Percentiles rank a stretch among this genome's conserved stretches.
phyloP scores from a whole-genome alignment of 139 green algal genomes.

The Axilococcus clingmanii region DNA sequence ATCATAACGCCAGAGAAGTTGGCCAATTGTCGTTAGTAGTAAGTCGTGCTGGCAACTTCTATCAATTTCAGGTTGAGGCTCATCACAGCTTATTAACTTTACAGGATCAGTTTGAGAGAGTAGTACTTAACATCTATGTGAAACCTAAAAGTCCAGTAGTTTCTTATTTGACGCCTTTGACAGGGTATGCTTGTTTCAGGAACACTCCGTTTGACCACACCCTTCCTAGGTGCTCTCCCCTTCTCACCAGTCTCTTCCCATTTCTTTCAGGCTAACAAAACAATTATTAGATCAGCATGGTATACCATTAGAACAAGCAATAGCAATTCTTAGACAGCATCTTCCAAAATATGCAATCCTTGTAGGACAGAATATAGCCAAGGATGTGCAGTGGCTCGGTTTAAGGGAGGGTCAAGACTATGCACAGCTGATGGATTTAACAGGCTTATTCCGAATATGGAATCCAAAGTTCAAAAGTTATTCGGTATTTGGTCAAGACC shows the following conservation, averaged over 20 bases:
- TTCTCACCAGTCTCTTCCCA: not conserved
- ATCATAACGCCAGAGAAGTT: conserved; percentile 72
- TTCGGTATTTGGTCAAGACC: conserved; percentile 56
- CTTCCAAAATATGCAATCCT: conserved; percentile 57
- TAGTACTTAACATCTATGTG: conserved; percentile 73
- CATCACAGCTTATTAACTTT: not conserved
- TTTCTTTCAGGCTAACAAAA: conserved; percentile 28
- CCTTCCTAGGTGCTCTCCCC: not conserved
- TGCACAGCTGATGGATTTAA: conserved; percentile 58
- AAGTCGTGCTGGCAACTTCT: not conserved
- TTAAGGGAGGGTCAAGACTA: conserved; percentile 73
- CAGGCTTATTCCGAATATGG: conserved; percentile 72
- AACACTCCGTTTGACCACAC: not conserved
- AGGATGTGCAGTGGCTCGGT: conserved; percentile 81
- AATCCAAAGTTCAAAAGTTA: conserved; percentile 65
- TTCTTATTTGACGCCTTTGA: conserved; percentile 79
- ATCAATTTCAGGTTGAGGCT: not conserved
- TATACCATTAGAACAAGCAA: conserved; percentile 50
- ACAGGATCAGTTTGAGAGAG: conserved; percentile 57
- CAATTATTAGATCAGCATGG: conserved; percentile 54
- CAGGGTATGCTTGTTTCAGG: conserved; percentile 25
- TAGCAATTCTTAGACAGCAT: conserved; percentile 31
- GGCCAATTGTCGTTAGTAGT: conserved; percentile 77
- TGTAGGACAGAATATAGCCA: conserved; percentile 78
- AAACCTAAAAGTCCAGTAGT: conserved; percentile 49